These are phyloP conservation scores for Heimioporus punctisporus DNA, from an alignment of 1,284 basidiomycete species.

Conservation along the genomic window DNA sequence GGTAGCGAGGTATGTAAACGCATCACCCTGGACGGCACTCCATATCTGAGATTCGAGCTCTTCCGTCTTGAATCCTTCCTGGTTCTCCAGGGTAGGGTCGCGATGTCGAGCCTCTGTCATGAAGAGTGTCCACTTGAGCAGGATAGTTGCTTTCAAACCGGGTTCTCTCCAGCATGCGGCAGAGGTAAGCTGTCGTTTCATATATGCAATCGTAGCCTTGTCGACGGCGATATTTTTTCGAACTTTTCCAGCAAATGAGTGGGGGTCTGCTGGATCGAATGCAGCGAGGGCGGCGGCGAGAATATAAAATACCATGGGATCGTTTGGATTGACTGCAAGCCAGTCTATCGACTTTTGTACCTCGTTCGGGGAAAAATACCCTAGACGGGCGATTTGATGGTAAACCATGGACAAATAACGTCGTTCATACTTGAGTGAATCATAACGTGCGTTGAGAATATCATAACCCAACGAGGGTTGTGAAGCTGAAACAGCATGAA, in stretches of 20 bases:
- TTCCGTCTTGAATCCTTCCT: slow-evolving; percentile 72
- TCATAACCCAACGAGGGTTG: slow-evolving; percentile 60
- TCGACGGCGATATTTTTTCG: slow-evolving; percentile 52
- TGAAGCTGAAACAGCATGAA: slow-evolving; percentile 34
- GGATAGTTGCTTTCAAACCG: slow-evolving; percentile 74
- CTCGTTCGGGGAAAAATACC: slow-evolving; percentile 59
- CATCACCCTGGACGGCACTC: slow-evolving; percentile 82
- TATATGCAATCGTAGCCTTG: slow-evolving; percentile 46
- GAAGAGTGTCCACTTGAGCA: slow-evolving; percentile 90
- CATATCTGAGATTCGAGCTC: slow-evolving; percentile 82
- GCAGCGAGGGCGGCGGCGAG: slow-evolving; percentile 68
- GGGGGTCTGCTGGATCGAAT: slow-evolving; percentile 70
- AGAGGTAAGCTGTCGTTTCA: slow-evolving; percentile 59
- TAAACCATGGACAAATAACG: slow-evolving; percentile 63
- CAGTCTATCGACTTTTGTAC: slow-evolving; percentile 66
- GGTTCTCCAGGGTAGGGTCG: slow-evolving; percentile 66
- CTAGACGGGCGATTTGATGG: slow-evolving; percentile 65
- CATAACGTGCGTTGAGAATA: slow-evolving; percentile 63
- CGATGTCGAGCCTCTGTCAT: slow-evolving; percentile 75
- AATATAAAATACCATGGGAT: slow-evolving; percentile 73
- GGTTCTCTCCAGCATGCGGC: slow-evolving; percentile 68
- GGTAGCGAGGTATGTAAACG: slow-evolving; percentile 75
- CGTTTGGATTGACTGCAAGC: slow-evolving; percentile 61
- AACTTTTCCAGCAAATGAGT: slow-evolving; percentile 40
- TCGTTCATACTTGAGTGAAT: slow-evolving; percentile 76